These are phyloP conservation scores for Penicillium sp. DNA, from an alignment of 2,329 filamentous ascomycete genomes.

Conservation along the genomic window DNA sequence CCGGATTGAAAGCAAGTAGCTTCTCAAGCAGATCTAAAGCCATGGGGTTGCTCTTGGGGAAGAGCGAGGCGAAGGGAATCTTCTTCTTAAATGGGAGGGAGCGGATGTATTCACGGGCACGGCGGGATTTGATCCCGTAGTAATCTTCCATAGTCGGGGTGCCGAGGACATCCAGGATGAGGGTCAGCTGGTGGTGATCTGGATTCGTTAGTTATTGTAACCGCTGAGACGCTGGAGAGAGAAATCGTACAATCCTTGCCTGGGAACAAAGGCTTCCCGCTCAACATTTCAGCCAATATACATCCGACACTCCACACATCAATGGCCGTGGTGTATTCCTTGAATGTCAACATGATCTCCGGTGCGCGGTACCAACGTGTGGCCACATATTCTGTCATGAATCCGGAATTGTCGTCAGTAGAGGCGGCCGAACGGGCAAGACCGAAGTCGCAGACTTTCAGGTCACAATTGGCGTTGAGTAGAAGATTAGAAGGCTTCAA, in stretches of 20 bases:
- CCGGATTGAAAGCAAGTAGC: conserved; percentile 93
- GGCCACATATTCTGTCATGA: conserved; percentile 99
- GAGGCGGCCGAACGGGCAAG: conserved; percentile 92
- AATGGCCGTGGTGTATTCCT: conserved; percentile 99
- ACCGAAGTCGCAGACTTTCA: conserved; percentile 98
- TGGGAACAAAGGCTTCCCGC: conserved; percentile 94
- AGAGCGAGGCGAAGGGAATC: conserved; percentile 93
- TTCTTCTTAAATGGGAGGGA: conserved; percentile 99
- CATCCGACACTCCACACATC: conserved; percentile 99
- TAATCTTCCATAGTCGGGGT: conserved; percentile 99
- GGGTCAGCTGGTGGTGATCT: conserved; percentile 97
- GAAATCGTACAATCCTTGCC: conserved; percentile 83
- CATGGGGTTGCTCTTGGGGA: conserved; percentile 98
- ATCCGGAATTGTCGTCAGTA: conserved; percentile 98
- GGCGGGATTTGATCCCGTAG: conserved; percentile 98
- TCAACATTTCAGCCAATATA: conserved; percentile 97
- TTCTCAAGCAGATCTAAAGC: conserved; percentile 93
- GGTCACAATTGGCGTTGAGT: conserved; percentile 95
- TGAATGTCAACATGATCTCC: conserved; percentile 99
- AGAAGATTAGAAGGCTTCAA: conserved; percentile 96
- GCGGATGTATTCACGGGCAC: conserved; percentile 95
- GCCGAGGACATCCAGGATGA: conserved; percentile 94
- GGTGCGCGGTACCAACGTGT: conserved; percentile 98
- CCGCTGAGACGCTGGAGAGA: not conserved
- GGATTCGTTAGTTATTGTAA: conserved; percentile 1